Percentiles rank a stretch among this genome's conserved stretches.
Conservation (phyloP, 441 rosid species). For the Jatropha podagrica region DNA sequence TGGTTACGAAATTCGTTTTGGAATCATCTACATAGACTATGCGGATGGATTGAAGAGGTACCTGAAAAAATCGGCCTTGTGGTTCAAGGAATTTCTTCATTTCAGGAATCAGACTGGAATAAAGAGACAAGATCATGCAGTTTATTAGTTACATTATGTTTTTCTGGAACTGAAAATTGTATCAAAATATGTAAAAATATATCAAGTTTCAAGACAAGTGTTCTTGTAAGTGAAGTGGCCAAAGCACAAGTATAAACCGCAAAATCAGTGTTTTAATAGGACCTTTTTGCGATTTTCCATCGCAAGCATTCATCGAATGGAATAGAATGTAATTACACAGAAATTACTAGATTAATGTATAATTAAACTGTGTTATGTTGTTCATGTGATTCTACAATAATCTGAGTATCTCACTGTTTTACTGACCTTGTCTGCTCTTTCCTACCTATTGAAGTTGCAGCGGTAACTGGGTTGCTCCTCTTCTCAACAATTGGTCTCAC, state of each 20-base stretch:
- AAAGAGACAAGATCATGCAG: background rate
- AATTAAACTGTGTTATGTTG: background rate
- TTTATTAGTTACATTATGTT: background rate
- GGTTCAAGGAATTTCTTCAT: constrained; percentile 19
- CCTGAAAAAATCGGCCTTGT: constrained; percentile 14
- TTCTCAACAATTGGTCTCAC: background rate
- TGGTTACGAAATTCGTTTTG: constrained; percentile 15
- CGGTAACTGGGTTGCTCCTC: background rate
- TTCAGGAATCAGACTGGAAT: background rate
- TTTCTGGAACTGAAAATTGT: background rate
- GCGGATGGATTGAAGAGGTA: constrained; percentile 10
- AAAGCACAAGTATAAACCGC: background rate
- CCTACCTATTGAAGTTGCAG: background rate
- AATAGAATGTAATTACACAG: background rate
- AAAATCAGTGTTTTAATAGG: background rate
- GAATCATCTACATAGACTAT: constrained; percentile 9
- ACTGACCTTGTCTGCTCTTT: background rate
- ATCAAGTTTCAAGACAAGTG: background rate
- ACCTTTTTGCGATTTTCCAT: background rate
- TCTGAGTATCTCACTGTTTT: background rate
- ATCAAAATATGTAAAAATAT: background rate
- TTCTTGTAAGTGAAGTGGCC: background rate
- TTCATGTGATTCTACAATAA: no score
- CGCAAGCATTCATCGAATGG: no score
- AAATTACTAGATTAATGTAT: no score